Conservation (phyloP, 202 grass and related monocot genomes). For the Panicum virgatum region DNA sequence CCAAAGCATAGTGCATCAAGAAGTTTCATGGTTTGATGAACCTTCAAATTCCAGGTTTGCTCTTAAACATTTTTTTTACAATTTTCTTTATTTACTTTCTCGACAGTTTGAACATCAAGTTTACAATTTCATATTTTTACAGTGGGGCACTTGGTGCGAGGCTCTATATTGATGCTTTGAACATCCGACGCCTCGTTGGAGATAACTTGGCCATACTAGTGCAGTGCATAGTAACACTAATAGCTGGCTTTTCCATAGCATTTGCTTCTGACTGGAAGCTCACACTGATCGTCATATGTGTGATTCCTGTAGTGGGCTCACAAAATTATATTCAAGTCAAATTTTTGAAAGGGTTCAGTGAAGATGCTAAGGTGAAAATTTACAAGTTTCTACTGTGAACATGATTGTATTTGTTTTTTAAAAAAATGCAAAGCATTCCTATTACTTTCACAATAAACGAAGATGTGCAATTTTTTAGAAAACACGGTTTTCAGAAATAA, state of each 20-base stretch:
- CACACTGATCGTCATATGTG: constrained; percentile 63
- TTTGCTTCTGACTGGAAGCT: constrained; percentile 83
- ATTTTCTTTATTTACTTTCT: constrained; percentile 4
- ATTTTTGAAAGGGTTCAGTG: constrained; percentile 68
- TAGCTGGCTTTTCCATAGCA: constrained; percentile 79
- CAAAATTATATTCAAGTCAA: constrained; percentile 72
- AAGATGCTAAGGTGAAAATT: constrained; percentile 68
- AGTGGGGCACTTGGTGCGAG: constrained; percentile 86
- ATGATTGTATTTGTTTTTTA: neutral
- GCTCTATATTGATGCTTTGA: constrained; percentile 73
- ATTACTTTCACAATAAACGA: neutral
- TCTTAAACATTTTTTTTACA: neutral
- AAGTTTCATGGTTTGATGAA: constrained; percentile 86
- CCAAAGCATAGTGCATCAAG: constrained; percentile 68
- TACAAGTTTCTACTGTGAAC: constrained; percentile 6
- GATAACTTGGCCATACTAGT: constrained; percentile 85
- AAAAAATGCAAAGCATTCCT: constrained; percentile 5
- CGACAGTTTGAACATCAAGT: too few relatives aligned
- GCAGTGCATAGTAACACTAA: constrained; percentile 65
- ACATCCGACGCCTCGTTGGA: constrained; percentile 80
- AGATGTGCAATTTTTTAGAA: neutral
- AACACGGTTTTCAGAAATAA: neutral
- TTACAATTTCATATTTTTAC: constrained; percentile 32
- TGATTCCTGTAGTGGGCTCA: constrained; percentile 76
- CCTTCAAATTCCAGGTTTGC: constrained; percentile 78